Evolutionary conservation across 2,329 filamentous ascomycete species (phyloP), one percentile per base, ranked within the genome.

Genomic region (Fusarium sp.): DNA sequence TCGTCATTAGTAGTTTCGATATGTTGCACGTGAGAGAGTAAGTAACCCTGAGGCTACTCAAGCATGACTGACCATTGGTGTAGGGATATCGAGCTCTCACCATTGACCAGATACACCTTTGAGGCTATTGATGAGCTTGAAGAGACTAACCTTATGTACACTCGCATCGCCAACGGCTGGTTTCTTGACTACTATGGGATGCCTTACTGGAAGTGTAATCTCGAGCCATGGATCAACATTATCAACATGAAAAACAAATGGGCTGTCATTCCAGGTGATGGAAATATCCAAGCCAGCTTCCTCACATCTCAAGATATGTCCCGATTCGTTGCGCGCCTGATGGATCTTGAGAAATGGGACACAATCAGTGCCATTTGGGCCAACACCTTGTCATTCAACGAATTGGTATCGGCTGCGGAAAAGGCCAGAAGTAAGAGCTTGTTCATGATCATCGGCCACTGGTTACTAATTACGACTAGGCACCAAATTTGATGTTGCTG

Each of bases 181-280:
- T 78, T 79, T 42, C 61, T 76, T 3, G 77, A 79, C 33, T 79
- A 78, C 58, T 79, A 76, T 4, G 77, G 74, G 23, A 69, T 77
- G 69, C 77, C 76, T 0, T 18, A 61, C 23, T 69, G 74, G 62
- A 61, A 73, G 37, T 70, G 67, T 1, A 39, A 77, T 16, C n/a
- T 76, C 7, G 63, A 73, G 6, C 75, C 75, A 1, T 77, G 75
- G 75, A 65, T 77, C 31, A 77, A 77, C 9, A n/a, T 73, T 2
- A 3, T 77, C 19, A 77, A 73, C 23, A 76, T 77, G 69, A 18
- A 73, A 14, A 74, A 54, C 18, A 77, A 72, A 31, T 77, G 75
- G 73, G 75, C 71, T 2, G 60, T 63, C 3, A 60, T 77, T 4
- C 75, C 73, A 23, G 69, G 45, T 0, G 63, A 77, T 16, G 61